Evolutionary conservation across 2,329 filamentous ascomycete genomes (phyloP).

Genomic region (Chaetomium strumarium): DNA sequence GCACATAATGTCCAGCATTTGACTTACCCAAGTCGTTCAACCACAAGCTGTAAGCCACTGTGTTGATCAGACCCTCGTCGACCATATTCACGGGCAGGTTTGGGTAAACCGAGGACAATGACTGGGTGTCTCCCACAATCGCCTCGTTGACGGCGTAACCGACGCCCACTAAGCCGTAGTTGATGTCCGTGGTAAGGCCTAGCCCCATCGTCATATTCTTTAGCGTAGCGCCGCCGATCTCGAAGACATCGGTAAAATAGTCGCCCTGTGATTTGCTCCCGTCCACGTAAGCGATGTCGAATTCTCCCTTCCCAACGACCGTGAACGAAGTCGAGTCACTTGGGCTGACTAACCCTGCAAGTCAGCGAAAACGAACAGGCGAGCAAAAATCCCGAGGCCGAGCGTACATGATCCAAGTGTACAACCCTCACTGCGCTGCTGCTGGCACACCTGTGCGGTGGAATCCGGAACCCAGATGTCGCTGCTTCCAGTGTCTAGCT

Average conservation of each 20-base stretch:
- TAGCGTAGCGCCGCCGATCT: constrained; percentile 47
- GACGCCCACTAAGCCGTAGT: constrained; percentile 54
- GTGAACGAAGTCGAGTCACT: constrained; percentile 42
- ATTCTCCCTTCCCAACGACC: constrained; percentile 37
- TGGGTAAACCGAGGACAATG: constrained; percentile 34
- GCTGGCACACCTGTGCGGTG: constrained; percentile 4
- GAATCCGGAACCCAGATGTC: constrained; percentile 54
- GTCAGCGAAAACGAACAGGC: constrained; percentile 1
- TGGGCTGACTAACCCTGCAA: constrained; percentile 37
- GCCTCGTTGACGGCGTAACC: constrained; percentile 54
- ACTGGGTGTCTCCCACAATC: constrained; percentile 30
- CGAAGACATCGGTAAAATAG: constrained; percentile 53
- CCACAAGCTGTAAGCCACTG: constrained; percentile 67
- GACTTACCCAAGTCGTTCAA: constrained; percentile 45
- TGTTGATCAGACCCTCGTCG: constrained; percentile 56
- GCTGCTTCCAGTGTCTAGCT: constrained; percentile 60
- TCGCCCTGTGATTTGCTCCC: constrained; percentile 50
- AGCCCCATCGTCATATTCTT: constrained; percentile 54
- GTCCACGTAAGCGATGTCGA: constrained; percentile 58
- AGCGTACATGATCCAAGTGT: constrained; percentile 25
- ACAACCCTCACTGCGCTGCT: constrained; percentile 20
- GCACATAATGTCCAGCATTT: background rate
- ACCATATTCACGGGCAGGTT: constrained; percentile 63
- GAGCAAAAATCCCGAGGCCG: no score
- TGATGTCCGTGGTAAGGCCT: constrained; percentile 47